A percentile compares a stretch with the other conserved stretches of the same genome.
Evolutionary conservation across 257 asterid species (phyloP).

Genomic region (Craterostigma plantagineum): DNA sequence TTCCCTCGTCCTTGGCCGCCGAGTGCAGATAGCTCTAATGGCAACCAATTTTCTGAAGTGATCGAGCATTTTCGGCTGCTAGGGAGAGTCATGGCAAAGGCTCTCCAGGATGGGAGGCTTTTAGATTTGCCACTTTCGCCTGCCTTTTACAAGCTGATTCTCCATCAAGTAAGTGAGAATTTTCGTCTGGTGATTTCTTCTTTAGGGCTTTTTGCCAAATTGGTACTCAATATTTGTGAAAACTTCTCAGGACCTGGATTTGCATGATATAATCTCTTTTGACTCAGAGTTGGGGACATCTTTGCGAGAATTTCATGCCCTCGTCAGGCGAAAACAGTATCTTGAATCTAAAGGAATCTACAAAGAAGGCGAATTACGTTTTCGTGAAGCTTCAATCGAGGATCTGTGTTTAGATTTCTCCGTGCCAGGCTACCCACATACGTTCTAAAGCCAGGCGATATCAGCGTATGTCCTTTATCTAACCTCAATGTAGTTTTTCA

Average conservation of each 20-base stretch:
- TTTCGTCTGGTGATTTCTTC: neutral
- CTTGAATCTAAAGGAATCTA: slow-evolving; percentile 43
- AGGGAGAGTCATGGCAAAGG: slow-evolving; percentile 94
- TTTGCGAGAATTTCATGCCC: slow-evolving; percentile 80
- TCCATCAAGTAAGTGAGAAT: slow-evolving; percentile 81
- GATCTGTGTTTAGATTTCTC: slow-evolving; percentile 92
- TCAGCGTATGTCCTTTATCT: slow-evolving; percentile 28
- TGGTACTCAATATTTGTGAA: slow-evolving; percentile 8
- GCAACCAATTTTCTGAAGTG: slow-evolving; percentile 44
- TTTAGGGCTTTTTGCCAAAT: slow-evolving; percentile 1
- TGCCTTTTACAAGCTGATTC: slow-evolving; percentile 76
- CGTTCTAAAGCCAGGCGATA: slow-evolving; percentile 49
- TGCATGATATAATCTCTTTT: slow-evolving; percentile 69
- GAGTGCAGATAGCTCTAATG: slow-evolving; percentile 45
- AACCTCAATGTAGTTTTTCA: neutral
- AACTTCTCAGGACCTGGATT: slow-evolving; percentile 66
- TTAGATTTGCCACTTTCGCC: slow-evolving; percentile 78
- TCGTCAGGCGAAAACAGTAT: slow-evolving; percentile 56
- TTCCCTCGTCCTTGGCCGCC: slow-evolving; percentile 95
- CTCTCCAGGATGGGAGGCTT: slow-evolving; percentile 97
- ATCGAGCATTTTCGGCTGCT: slow-evolving; percentile 66
- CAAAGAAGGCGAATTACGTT: slow-evolving; percentile 30
- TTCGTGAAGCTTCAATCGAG: slow-evolving; percentile 65
- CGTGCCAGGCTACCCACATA: slow-evolving; percentile 85
- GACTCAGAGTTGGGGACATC: slow-evolving; percentile 73